phyloP scores from a whole-genome alignment of 768 basidiomycete species.

The Psilocybe cyanescens region DNA sequence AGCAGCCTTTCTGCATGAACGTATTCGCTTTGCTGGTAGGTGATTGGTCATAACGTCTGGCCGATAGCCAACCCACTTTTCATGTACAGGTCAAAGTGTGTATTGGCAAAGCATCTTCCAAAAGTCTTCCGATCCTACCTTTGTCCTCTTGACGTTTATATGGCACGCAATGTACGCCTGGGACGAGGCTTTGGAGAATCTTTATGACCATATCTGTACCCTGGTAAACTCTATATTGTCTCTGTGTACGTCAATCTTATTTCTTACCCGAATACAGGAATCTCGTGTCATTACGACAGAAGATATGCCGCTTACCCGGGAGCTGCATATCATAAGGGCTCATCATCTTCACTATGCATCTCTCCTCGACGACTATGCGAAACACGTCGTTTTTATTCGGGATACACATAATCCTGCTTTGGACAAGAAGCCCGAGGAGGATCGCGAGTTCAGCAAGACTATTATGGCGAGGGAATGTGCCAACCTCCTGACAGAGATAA shows the following conservation, averaged over 20 bases:
- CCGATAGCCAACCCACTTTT: not conserved
- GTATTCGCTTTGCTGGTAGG: constrained; percentile 48
- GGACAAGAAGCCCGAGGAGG: constrained; percentile 33
- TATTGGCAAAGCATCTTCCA: constrained; percentile 49
- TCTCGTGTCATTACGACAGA: constrained; percentile 47
- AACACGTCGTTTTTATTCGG: constrained; percentile 53
- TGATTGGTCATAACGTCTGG: not conserved
- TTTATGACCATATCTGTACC: constrained; percentile 53
- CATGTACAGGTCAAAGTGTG: constrained; percentile 36
- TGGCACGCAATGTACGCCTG: constrained; percentile 69
- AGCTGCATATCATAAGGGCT: constrained; percentile 62
- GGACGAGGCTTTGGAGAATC: constrained; percentile 59
- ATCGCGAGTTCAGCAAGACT: constrained; percentile 29
- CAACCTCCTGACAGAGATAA: constrained; percentile 53
- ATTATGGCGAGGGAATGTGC: constrained; percentile 51
- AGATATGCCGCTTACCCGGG: constrained; percentile 50
- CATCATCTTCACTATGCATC: constrained; percentile 62
- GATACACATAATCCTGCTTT: constrained; percentile 58
- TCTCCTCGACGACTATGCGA: constrained; percentile 56
- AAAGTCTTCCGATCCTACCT: constrained; percentile 55
- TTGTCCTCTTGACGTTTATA: constrained; percentile 53
- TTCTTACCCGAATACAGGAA: constrained; percentile 42
- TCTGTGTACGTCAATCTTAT: not conserved
- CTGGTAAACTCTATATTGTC: constrained; percentile 40
- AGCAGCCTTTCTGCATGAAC: constrained; percentile 46